Conservation (phyloP, 176 grass and related monocot genomes). For the Oryza coarctata region DNA sequence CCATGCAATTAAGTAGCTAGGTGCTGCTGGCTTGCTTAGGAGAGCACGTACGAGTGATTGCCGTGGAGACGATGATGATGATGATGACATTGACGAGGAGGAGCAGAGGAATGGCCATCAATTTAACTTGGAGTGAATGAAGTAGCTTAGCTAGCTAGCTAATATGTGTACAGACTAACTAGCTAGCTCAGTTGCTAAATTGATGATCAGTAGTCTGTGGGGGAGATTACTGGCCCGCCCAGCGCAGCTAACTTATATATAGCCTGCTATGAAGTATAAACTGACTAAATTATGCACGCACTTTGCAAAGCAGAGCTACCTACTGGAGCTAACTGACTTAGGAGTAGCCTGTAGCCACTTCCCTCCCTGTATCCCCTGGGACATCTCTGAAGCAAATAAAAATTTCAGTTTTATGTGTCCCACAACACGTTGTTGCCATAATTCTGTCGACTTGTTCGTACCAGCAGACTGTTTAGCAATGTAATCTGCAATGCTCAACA, state of each 20-base stretch:
- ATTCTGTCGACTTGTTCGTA: background rate
- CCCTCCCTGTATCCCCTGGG: background rate
- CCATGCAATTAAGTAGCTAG: no score
- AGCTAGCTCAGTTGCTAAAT: background rate
- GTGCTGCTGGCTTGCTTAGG: no score
- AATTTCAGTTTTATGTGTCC: background rate
- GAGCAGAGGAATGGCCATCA: background rate
- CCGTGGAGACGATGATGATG: background rate
- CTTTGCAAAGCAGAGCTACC: background rate
- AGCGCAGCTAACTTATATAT: background rate
- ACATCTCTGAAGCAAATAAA: background rate
- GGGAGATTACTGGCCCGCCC: background rate
- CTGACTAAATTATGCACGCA: background rate
- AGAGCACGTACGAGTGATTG: background rate
- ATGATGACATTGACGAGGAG: background rate
- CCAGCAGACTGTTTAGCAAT: no score
- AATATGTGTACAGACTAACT: background rate
- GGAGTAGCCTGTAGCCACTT: no score
- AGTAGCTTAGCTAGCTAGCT: no score
- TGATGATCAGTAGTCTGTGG: background rate
- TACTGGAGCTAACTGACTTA: background rate
- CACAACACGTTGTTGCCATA: background rate
- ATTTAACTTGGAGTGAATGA: background rate
- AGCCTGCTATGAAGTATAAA: background rate
- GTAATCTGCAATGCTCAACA: no score